Conservation (phyloP, 2,329 filamentous ascomycete species). For the Ascochyta viciae-villosae region DNA sequence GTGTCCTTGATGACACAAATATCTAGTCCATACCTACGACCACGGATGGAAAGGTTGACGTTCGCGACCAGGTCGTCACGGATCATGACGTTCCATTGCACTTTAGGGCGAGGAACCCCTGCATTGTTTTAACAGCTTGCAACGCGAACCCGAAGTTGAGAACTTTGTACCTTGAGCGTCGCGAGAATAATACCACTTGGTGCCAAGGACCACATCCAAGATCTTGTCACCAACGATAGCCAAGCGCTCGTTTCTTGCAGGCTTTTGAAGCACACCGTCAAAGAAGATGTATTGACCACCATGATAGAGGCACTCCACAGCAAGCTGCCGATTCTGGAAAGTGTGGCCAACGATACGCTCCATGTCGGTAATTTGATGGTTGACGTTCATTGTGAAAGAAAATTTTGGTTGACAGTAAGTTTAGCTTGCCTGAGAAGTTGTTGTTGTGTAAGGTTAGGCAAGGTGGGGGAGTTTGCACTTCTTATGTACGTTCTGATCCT, state of each 20-base stretch:
- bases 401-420: too few relatives aligned
- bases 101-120: not conserved
- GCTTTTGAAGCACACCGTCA: not conserved
- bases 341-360: constrained; percentile 13
- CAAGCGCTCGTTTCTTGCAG: constrained; percentile 17
- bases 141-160: too few relatives aligned
- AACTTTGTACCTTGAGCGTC: constrained; percentile 4
- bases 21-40: not conserved
- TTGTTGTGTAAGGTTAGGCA: too few relatives aligned
- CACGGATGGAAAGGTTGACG: not conserved
- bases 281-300: not conserved
- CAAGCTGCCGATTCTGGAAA: constrained; percentile 16
- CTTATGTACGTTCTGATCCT: too few relatives aligned
- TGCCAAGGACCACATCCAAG: constrained; percentile 13
- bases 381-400: too few relatives aligned
- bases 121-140: not conserved
- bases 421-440: too few relatives aligned
- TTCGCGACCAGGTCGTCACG: not conserved
- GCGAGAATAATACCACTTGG: constrained; percentile 19
- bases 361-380: not conserved
- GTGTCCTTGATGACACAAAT: not conserved
- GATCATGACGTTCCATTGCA: not conserved
- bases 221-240: constrained; percentile 19
- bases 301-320: not conserved
- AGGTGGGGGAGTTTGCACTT: too few relatives aligned